A percentile compares a stretch with the other conserved stretches of the same genome.
These are phyloP conservation scores for Gamarada debralockiae DNA, from an alignment of 495 filamentous ascomycete genomes.

Conservation along the genomic window DNA sequence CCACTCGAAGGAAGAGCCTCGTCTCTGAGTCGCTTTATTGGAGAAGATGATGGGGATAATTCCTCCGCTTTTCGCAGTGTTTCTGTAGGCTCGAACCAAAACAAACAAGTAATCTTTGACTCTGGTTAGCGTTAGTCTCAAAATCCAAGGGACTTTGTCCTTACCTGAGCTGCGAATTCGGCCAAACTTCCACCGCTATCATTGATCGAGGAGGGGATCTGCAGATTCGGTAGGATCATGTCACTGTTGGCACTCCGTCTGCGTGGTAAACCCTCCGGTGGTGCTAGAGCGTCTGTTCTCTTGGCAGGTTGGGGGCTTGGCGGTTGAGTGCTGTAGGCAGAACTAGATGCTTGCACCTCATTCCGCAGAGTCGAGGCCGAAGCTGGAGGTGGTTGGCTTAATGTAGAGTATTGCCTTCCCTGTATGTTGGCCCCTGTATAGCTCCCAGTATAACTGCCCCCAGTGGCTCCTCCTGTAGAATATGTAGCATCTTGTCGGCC, in stretches of 20 bases:
- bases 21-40: conserved; percentile 52
- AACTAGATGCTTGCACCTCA: conserved; percentile 28
- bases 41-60: conserved; percentile 40
- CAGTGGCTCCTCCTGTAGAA: conserved; percentile 25
- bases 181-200: conserved; percentile 67
- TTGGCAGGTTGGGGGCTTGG: conserved; percentile 13
- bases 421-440: conserved; percentile 10
- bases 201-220: conserved; percentile 72
- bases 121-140: background rate
- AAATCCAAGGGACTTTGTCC: conserved; percentile 12
- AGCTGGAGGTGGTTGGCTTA: conserved; percentile 8
- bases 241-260: conserved; percentile 33
- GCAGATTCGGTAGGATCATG: conserved; percentile 57
- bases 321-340: conserved; percentile 26
- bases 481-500: conserved; percentile 31
- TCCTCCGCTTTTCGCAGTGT: conserved; percentile 72
- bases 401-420: conserved; percentile 17
- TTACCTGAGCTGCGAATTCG: conserved; percentile 79
- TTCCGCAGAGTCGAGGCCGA: conserved; percentile 13
- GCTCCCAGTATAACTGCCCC: conserved; percentile 11
- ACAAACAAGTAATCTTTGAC: conserved; percentile 85
- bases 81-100: conserved; percentile 94
- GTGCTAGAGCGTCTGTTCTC: conserved; percentile 18
- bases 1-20: conserved; percentile 74
- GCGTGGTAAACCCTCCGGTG: conserved; percentile 20